Conservation (phyloP, 139 green algal species). For the Chlorella sp. region DNA sequence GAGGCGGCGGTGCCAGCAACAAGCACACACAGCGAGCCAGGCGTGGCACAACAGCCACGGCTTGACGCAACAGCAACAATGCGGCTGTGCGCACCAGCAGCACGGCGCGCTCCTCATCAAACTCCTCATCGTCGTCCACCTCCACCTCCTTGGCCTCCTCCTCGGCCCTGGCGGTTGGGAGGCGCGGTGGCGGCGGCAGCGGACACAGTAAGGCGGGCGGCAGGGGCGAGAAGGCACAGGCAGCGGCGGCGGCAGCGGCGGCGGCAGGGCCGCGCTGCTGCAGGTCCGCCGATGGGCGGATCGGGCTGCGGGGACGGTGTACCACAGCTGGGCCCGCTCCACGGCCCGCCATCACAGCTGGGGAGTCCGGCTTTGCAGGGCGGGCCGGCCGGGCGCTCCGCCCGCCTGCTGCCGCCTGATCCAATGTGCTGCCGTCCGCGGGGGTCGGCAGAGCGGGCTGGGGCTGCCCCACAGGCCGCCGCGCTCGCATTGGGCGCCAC, state of each 20-base stretch:
- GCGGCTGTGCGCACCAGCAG: neutral
- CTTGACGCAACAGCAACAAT: neutral
- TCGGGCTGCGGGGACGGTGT: neutral
- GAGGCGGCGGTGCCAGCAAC: neutral
- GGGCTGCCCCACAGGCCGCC: neutral
- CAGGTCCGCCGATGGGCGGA: too few relatives aligned
- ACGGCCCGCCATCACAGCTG: neutral
- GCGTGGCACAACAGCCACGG: neutral
- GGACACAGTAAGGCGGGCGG: too few relatives aligned
- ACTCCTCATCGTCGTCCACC: neutral
- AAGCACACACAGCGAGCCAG: neutral
- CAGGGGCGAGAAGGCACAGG: neutral
- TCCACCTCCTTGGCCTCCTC: slow-evolving; percentile 5
- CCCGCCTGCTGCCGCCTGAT: too few relatives aligned
- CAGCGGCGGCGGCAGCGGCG: neutral
- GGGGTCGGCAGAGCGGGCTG: neutral
- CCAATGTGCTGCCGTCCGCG: neutral
- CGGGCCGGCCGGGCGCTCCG: too few relatives aligned
- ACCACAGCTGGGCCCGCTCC: neutral
- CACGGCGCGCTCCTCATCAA: neutral
- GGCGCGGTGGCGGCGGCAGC: neutral
- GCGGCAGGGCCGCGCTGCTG: neutral
- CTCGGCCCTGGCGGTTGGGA: neutral
- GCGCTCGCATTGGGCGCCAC: neutral
- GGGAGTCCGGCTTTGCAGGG: neutral